Base-by-base conservation (phyloP, 2,329 filamentous ascomycete genomes). In the Fusarium verrucosum region DNA sequence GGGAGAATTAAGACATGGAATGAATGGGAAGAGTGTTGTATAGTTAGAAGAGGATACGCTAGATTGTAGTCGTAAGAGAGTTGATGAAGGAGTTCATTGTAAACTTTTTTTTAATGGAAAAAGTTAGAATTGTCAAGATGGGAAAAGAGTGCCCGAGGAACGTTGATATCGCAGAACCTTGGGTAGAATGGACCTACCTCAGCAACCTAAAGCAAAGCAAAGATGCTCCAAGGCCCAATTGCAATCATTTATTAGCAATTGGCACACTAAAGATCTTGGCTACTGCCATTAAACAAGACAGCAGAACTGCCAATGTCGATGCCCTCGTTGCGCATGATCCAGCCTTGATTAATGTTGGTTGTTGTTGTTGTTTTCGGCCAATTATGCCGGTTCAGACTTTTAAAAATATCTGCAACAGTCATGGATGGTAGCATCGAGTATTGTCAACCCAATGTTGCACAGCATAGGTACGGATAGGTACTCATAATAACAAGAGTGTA, bases 41-140 rank as follows among this genome's bases (percentile, higher is more conserved):
- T 35, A 47, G 41, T 33, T 28, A 51, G 41, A 22, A 22, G 30
- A 37, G 33, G 26, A 62, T 41, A 36, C 11, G 41, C 22, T 45
- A 58, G 32, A 38, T 35, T 61, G 41, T 55, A 25, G 42, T 56
- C 26, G 30, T 35, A 19, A 53, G 59, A 47, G 44, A 37, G 25
- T 33, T 38, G 51, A 41, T 53, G 40, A 58, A 33, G 23, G 25
- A 43, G 37, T 23, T 26, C 50, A 62, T 61, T 49, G 33, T 51
- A 53, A 16, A 19, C 11, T 7, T 22, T 13, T n/a, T 8, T 8
- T 22, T 33, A 20, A 28, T 10, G 22, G n/a, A n/a, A n/a, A n/a
- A n/a, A n/a, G n/a, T n/a, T 2, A 22, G 30, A 17, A 26, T 37
- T 46, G 47, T 17, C 44, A 38, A 23, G 22, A 44, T 33, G 26